These are phyloP conservation scores for Neofusicoccum kwambonambiense DNA, from an alignment of 2,329 filamentous ascomycete species.

Conservation along the genomic window DNA sequence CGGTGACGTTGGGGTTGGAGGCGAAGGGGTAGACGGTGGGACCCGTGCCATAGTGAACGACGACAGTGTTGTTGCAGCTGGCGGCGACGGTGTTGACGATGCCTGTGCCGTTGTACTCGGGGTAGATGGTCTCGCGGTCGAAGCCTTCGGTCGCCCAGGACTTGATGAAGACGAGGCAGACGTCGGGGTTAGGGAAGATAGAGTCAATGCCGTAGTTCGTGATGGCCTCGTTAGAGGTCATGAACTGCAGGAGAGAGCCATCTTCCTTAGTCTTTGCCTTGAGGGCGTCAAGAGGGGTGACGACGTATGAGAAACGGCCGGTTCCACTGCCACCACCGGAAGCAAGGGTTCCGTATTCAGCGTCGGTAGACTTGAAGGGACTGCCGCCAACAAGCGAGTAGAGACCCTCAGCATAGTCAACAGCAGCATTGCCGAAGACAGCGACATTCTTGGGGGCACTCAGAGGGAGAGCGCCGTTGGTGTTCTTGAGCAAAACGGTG, in stretches of 20 bases:
- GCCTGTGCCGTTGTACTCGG: conserved; percentile 40
- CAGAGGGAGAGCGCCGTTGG: conserved; percentile 51
- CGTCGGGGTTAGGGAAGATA: conserved; percentile 37
- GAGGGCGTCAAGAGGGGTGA: conserved; percentile 44
- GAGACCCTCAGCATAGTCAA: conserved; percentile 50
- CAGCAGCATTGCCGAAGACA: conserved; percentile 52
- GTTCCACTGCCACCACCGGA: conserved; percentile 44
- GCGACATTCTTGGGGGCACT: conserved; percentile 49
- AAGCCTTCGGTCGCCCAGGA: conserved; percentile 47
- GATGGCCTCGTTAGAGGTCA: conserved; percentile 13
- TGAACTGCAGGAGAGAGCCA: conserved; percentile 14
- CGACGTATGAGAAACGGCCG: conserved; percentile 38
- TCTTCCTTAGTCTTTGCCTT: conserved; percentile 24
- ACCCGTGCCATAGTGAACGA: conserved; percentile 46
- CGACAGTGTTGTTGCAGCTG: conserved; percentile 52
- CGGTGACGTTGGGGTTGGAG: conserved; percentile 35
- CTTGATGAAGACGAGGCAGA: conserved; percentile 60
- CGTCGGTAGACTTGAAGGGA: conserved; percentile 20
- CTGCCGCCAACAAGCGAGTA: conserved; percentile 25
- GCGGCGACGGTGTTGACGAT: conserved; percentile 37
- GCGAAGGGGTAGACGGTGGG: conserved; percentile 44
- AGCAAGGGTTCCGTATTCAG: conserved; percentile 44
- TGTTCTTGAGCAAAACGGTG: conserved; percentile 51
- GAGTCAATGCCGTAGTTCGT: conserved; percentile 19
- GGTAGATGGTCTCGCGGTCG: conserved; percentile 40